These are phyloP conservation scores for Sporothrix sp. DNA, from an alignment of 2,329 filamentous ascomycete species.

Conservation along the genomic window DNA sequence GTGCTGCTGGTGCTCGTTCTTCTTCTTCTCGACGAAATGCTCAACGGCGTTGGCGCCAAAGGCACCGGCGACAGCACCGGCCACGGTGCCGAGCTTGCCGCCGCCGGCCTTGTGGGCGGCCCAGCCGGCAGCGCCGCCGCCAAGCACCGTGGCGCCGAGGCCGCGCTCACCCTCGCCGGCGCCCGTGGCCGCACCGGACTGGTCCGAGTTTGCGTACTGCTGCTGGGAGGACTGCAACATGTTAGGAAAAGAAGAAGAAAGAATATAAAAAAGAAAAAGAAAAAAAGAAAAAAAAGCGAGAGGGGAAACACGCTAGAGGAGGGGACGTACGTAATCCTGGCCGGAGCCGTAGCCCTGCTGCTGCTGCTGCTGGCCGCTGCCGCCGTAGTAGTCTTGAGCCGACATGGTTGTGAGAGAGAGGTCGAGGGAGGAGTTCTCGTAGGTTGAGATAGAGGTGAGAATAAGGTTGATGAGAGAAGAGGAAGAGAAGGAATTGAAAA, in stretches of 20 bases:
- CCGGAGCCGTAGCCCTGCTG: constrained; percentile 14
- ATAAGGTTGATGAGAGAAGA: neutral
- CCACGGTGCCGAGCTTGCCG: constrained; percentile 41
- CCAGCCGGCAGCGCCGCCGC: constrained; percentile 44
- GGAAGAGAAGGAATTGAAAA: neutral
- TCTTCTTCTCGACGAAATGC: constrained; percentile 23
- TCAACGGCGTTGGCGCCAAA: constrained; percentile 45
- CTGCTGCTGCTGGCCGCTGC: constrained; percentile 14
- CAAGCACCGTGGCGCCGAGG: constrained; percentile 43
- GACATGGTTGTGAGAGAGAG: constrained; percentile 16
- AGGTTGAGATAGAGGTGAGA: neutral
- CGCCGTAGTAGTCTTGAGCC: constrained; percentile 19
- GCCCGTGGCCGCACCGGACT: constrained; percentile 10
- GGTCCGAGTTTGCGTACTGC: constrained; percentile 5
- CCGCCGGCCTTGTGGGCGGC: constrained; percentile 44
- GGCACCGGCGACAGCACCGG: constrained; percentile 41
- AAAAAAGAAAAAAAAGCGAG: neutral
- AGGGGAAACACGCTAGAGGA: too few species aligned
- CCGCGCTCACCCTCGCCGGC: constrained; percentile 39
- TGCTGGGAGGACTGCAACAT: neutral
- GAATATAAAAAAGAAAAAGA: neutral
- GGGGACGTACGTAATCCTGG: constrained; percentile 8
- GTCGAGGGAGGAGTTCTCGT: neutral
- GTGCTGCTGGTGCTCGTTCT: constrained; percentile 9
- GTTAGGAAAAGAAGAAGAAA: neutral